Evolutionary conservation across 176 grass and related monocot species (phyloP).

Genomic region (bread wheat (Triticum aestivum)): IWGSC_CS_RefSeq_v2.1 NC_057809.1:193586793-193587292

Average conservation of each 20-base stretch:
- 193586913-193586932: background rate
- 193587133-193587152: background rate
- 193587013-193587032: slow-evolving; percentile 53
- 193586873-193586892: slow-evolving; percentile 5
- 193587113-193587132: background rate
- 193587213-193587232: background rate
- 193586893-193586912: background rate
- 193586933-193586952: background rate
- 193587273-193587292: background rate
- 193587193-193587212: background rate
- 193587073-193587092: slow-evolving; percentile 40
- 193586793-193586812: background rate
- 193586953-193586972: background rate
- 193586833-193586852: background rate
- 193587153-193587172: background rate
- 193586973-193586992: background rate
- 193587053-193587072: slow-evolving; percentile 96
- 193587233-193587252: background rate
- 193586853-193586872: background rate
- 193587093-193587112: slow-evolving; percentile 19
- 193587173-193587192: background rate
- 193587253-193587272: background rate
- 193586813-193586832: background rate
- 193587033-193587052: slow-evolving; percentile 78
- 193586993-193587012: background rate